Evolutionary conservation across 1,284 basidiomycete species (phyloP).

Genomic region (Acaromyces ingoldii): DNA sequence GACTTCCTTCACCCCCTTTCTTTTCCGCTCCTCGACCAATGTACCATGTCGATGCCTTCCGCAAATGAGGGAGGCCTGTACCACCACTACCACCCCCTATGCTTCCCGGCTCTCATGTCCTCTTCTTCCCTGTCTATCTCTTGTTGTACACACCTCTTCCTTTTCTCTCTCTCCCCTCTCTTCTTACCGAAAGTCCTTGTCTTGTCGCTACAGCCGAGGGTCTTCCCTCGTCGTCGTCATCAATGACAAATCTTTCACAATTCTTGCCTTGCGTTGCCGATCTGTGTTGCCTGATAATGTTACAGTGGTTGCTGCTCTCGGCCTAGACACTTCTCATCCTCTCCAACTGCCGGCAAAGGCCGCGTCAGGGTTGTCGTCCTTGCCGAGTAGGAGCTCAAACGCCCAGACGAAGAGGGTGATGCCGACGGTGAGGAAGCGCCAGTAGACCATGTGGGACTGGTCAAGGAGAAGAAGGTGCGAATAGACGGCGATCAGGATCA

Average conservation of each 20-base stretch:
- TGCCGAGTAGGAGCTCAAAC: conserved; percentile 41
- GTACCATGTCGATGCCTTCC: too few relatives aligned
- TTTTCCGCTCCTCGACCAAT: background rate
- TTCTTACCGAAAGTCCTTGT: too few relatives aligned
- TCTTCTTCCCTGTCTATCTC: too few relatives aligned
- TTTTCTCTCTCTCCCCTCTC: background rate
- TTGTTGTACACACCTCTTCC: background rate
- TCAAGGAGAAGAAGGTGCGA: conserved; percentile 45
- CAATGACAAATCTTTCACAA: too few relatives aligned
- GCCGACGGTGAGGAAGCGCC: conserved; percentile 47
- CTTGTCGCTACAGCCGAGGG: too few relatives aligned
- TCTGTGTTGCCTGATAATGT: too few relatives aligned
- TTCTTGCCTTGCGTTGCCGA: too few relatives aligned
- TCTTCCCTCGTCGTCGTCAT: too few relatives aligned
- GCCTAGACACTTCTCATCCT: background rate
- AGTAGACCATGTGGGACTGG: conserved; percentile 47
- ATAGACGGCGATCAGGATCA: conserved; percentile 48
- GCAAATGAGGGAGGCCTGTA: too few relatives aligned
- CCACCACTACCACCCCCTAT: too few relatives aligned
- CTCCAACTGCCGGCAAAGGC: conserved; percentile 1
- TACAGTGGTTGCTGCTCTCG: too few relatives aligned
- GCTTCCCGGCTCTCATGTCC: too few relatives aligned
- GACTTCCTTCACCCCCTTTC: background rate
- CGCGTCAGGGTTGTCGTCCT: conserved; percentile 5
- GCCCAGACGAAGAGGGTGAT: conserved; percentile 43